Base-by-base conservation (phyloP, 495 filamentous ascomycete species). In the Lasiosphaeris hirsuta region DNA sequence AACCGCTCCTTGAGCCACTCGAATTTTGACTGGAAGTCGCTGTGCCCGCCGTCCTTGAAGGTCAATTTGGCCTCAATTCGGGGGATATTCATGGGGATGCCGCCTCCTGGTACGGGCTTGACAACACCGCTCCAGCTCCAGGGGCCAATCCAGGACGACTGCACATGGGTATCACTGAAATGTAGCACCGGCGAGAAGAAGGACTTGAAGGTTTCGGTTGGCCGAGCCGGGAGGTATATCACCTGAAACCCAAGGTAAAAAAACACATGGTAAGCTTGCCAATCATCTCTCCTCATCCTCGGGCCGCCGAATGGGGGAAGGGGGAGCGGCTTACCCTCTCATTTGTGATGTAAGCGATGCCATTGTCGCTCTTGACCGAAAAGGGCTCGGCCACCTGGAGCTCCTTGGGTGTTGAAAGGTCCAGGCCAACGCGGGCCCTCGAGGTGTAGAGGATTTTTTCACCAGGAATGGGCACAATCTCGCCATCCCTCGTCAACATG, bases 1-100 rank as follows among this genome's bases (percentile, higher is more conserved):
- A 96, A 73, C 1, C 88, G 82, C 60, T 94, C 92, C 70, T 89
- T 94, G 38, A 97, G 84, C 50, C 87, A 80, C 66, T 95, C 91
- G 65, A 89, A 97, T 38, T 85, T 82, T 7, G 81, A 80, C 53
- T 92, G 88, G 63, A 96, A 97, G 63, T 97, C 93, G 73, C 88
- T 96, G 8, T 91, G 92, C 0, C 94, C 94, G 40, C 95, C 94
- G 51, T 98, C 94, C 70, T 90, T 90, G 78, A 97, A 98, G 8
- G 87, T 89, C 53, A 97, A 79, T 71, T 87, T 90, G 48, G 92
- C 58, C 61, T 93, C 89, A 33, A 96, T 80, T 13, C 84, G 83
- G 3, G 86, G 75, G 39, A 89, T 78, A 10, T 84, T 79, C n/a
- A 86, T 72, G 1, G 90, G 88, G 41, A 98, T 90, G 40, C 90